Conservation (phyloP, 2,329 filamentous ascomycete species). For the Colletotrichum chlorophyti region DNA sequence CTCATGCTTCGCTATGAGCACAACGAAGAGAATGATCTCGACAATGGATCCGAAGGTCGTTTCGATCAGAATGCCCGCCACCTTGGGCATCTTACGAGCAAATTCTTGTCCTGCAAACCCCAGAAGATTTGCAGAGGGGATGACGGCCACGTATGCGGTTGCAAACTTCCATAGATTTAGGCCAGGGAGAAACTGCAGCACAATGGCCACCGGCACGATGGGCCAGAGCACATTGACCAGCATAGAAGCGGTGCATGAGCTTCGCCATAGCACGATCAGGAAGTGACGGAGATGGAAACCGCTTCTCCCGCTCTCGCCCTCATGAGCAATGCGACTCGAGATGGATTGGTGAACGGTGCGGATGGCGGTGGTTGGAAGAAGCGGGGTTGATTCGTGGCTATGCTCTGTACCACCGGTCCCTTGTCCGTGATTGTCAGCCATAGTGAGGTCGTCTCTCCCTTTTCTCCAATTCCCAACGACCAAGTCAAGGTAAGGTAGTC, state of each 20-base stretch:
- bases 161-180: conserved; percentile 52
- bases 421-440: conserved; percentile 2
- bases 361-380: conserved; percentile 34
- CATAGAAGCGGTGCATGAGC: conserved; percentile 51
- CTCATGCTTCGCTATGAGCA: conserved; percentile 55
- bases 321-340: conserved; percentile 32
- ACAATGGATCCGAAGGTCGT: conserved; percentile 67
- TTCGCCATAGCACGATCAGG: conserved; percentile 48
- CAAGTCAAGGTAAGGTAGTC: too few relatives aligned
- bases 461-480: too few relatives aligned
- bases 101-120: conserved; percentile 64
- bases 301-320: conserved; percentile 53
- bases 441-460: too few relatives aligned
- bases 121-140: conserved; percentile 55
- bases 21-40: conserved; percentile 73
- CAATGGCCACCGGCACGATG: conserved; percentile 52
- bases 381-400: conserved; percentile 35
- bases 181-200: conserved; percentile 44
- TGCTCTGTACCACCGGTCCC: conserved; percentile 12
- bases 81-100: conserved; percentile 69
- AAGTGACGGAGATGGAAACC: conserved; percentile 51
- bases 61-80: conserved; percentile 59
- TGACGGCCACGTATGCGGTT: conserved; percentile 55
- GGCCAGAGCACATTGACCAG: conserved; percentile 57
- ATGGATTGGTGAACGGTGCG: conserved; percentile 26